Evolutionary conservation across 75 land plant species (phyloP).

Genomic region (Cupressus sempervirens): DNA sequence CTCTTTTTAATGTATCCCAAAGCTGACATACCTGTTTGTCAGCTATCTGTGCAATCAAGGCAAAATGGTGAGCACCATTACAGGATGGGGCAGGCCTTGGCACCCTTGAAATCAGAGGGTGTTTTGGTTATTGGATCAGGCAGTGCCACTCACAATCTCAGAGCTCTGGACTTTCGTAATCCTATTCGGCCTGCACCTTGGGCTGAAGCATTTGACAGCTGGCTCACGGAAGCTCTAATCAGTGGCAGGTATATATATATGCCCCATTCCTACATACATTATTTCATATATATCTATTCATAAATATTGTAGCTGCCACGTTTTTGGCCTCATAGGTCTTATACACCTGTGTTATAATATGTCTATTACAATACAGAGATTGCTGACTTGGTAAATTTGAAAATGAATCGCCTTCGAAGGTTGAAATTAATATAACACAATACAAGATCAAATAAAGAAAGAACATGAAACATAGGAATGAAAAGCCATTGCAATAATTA

Average conservation of each 20-base stretch:
- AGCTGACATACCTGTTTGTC: conserved; percentile 79
- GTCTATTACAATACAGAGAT: neutral
- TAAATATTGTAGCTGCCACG: neutral
- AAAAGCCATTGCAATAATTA: too few relatives aligned
- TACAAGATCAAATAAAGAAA: neutral
- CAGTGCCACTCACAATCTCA: conserved; percentile 70
- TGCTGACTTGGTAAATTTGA: neutral
- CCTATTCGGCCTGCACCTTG: conserved; percentile 27
- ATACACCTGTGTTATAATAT: neutral
- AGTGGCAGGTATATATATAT: conserved; percentile 41
- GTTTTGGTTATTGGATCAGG: conserved; percentile 82
- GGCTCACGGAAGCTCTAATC: conserved; percentile 64
- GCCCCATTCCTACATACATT: neutral
- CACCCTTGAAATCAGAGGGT: conserved; percentile 72
- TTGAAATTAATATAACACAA: neutral
- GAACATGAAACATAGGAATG: too few relatives aligned
- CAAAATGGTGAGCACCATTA: conserved; percentile 69
- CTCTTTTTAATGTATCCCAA: conserved; percentile 83
- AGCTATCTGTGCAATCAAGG: conserved; percentile 68
- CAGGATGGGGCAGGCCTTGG: conserved; percentile 74
- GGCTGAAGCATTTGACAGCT: conserved; percentile 66
- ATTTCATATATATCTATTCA: conserved; percentile 3
- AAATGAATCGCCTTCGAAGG: neutral
- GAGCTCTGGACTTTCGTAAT: conserved; percentile 7
- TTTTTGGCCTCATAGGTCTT: too few relatives aligned